Evolutionary conservation across 352 stramenopile genomes (phyloP).

Genomic region (Pythium phragmitis): DNA sequence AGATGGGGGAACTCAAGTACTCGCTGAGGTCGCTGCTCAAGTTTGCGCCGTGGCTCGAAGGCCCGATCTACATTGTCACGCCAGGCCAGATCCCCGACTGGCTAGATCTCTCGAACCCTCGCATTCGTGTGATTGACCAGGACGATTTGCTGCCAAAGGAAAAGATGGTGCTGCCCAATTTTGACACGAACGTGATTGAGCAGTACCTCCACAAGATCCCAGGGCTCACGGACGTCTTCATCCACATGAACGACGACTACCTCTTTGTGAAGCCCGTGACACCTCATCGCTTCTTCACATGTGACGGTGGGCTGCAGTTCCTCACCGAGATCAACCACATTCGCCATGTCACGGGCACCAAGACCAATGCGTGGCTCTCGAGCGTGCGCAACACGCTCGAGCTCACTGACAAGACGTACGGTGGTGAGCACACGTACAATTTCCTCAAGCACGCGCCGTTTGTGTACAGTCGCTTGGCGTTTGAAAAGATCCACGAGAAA

Average conservation of each 20-base stretch:
- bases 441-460: conserved; percentile 87
- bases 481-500: conserved; percentile 75
- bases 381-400: conserved; percentile 77
- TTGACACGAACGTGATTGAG: conserved; percentile 87
- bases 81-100: conserved; percentile 81
- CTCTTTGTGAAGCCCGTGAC: conserved; percentile 78
- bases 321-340: conserved; percentile 87
- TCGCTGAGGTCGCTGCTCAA: conserved; percentile 80
- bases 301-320: conserved; percentile 66
- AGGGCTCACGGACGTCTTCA: conserved; percentile 82
- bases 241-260: conserved; percentile 91
- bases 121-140: conserved; percentile 73
- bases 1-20: conserved; percentile 88
- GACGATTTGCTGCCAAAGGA: conserved; percentile 70
- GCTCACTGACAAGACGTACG: conserved; percentile 71
- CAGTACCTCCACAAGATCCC: conserved; percentile 87
- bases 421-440: conserved; percentile 82
- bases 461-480: conserved; percentile 70
- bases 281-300: conserved; percentile 84
- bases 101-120: conserved; percentile 67
- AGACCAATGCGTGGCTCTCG: conserved; percentile 71
- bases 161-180: conserved; percentile 59
- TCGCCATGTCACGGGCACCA: conserved; percentile 58
- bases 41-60: conserved; percentile 75
- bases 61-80: conserved; percentile 83